phyloP scores from a whole-genome alignment of 2,329 filamentous ascomycete species.

The Phoma sp. region DNA sequence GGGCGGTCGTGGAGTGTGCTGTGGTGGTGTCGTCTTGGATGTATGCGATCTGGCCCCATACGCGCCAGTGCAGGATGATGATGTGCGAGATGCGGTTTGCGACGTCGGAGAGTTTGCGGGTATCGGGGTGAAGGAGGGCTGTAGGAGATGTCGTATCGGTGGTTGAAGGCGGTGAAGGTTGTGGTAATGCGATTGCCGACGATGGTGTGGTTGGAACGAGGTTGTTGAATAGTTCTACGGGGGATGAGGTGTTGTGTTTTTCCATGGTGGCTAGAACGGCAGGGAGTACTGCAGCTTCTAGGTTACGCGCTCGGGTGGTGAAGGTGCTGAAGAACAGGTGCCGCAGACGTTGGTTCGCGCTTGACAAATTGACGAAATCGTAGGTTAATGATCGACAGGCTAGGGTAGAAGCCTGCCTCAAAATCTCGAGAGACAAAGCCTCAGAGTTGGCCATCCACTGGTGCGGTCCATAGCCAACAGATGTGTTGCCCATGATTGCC shows the following conservation, averaged over 20 bases:
- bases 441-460: slow-evolving; percentile 51
- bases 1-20: neutral
- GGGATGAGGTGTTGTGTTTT: slow-evolving; percentile 45
- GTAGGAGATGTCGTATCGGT: slow-evolving; percentile 30
- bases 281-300: slow-evolving; percentile 34
- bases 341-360: slow-evolving; percentile 46
- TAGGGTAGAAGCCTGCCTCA: slow-evolving; percentile 50
- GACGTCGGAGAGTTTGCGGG: slow-evolving; percentile 65
- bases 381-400: slow-evolving; percentile 36
- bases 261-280: slow-evolving; percentile 36
- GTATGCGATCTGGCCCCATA: slow-evolving; percentile 83
- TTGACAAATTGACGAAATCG: slow-evolving; percentile 44
- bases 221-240: slow-evolving; percentile 54
- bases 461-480: slow-evolving; percentile 35
- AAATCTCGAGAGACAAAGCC: slow-evolving; percentile 55
- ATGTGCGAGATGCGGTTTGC: slow-evolving; percentile 82
- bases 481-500: slow-evolving; percentile 48
- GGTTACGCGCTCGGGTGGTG: slow-evolving; percentile 40
- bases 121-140: slow-evolving; percentile 19
- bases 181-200: slow-evolving; percentile 13
- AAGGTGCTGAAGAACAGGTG: slow-evolving; percentile 41
- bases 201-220: slow-evolving; percentile 40
- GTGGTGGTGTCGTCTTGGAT: slow-evolving; percentile 26
- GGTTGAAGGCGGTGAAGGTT: slow-evolving; percentile 27
- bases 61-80: slow-evolving; percentile 84